phyloP scores from a whole-genome alignment of 176 grass and related monocot genomes.

The Luzula sylvatica region DNA sequence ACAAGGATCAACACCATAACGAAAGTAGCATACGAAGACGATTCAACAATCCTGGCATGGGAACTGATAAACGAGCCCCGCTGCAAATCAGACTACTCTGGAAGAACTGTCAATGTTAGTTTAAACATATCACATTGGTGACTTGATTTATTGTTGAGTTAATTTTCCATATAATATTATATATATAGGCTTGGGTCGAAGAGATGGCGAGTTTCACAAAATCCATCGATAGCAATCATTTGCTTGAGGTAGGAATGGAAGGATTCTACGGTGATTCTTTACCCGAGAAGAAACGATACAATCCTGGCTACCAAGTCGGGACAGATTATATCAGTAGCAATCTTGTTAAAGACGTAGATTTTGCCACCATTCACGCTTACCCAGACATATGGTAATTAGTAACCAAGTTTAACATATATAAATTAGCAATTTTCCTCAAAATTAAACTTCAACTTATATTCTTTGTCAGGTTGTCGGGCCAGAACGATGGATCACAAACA shows the following conservation, averaged over 20 bases:
- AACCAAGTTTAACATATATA: not conserved
- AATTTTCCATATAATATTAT: not conserved
- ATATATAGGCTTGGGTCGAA: slow-evolving; percentile 28
- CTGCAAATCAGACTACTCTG: slow-evolving; percentile 41
- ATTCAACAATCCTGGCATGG: slow-evolving; percentile 43
- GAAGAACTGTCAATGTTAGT: slow-evolving; percentile 32
- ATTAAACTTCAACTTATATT: not conserved
- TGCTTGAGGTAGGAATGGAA: slow-evolving; percentile 39
- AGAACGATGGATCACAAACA: slow-evolving; percentile 25
- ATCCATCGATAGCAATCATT: slow-evolving; percentile 32
- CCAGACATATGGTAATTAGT: slow-evolving; percentile 34
- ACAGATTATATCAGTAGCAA: slow-evolving; percentile 39
- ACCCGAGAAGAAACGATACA: slow-evolving; percentile 41
- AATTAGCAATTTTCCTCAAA: not conserved
- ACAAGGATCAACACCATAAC: slow-evolving; percentile 38
- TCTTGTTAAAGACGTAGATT: slow-evolving; percentile 40
- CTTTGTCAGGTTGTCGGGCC: slow-evolving; percentile 16
- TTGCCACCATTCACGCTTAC: slow-evolving; percentile 42
- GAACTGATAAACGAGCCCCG: slow-evolving; percentile 53
- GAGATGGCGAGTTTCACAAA: slow-evolving; percentile 40
- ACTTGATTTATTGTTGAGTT: too few relatives aligned
- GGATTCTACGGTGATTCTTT: slow-evolving; percentile 41
- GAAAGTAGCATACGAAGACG: slow-evolving; percentile 31
- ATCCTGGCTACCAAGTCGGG: slow-evolving; percentile 42
- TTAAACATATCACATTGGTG: too few relatives aligned